Conservation (phyloP, 1,284 basidiomycete genomes). For the Papiliotrema fonsecae region DNA sequence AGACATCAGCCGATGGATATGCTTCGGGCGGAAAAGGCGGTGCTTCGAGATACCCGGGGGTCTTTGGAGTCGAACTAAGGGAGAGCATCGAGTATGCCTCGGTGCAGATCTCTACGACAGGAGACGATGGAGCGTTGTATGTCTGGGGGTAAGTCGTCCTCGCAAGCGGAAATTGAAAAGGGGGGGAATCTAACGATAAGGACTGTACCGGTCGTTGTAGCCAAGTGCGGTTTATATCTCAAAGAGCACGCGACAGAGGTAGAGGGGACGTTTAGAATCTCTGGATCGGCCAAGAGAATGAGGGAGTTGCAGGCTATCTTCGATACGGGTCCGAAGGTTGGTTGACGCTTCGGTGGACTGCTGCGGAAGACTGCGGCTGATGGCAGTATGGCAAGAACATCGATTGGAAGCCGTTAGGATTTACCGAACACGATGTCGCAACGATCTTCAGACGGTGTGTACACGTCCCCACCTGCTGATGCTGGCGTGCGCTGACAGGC, state of each 20-base stretch:
- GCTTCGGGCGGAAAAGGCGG: conserved; percentile 1
- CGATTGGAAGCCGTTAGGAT: conserved; percentile 79
- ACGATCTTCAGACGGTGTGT: conserved; percentile 78
- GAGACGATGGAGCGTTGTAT: conserved; percentile 71
- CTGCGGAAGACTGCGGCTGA: no score
- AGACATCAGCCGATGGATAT: conserved; percentile 46
- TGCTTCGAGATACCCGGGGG: conserved; percentile 39
- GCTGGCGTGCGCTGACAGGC: conserved; percentile 5
- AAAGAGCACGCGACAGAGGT: conserved; percentile 92
- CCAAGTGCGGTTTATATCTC: conserved; percentile 88
- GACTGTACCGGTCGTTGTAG: conserved; percentile 93
- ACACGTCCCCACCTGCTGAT: no score
- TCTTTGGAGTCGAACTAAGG: conserved; percentile 80
- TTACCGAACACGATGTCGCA: conserved; percentile 92
- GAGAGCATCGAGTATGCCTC: conserved; percentile 81
- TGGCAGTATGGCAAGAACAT: conserved; percentile 83
- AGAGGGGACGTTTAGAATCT: conserved; percentile 92
- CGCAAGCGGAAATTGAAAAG: background rate
- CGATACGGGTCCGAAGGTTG: conserved; percentile 77
- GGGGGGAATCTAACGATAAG: conserved; percentile 40
- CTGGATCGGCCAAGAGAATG: conserved; percentile 90
- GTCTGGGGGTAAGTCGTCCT: conserved; percentile 59
- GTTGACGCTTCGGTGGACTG: conserved; percentile 43
- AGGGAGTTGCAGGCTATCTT: conserved; percentile 87
- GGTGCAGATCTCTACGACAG: conserved; percentile 92